Conservation (phyloP, 202 grass and related monocot species). For the Zoysia matrella region DNA sequence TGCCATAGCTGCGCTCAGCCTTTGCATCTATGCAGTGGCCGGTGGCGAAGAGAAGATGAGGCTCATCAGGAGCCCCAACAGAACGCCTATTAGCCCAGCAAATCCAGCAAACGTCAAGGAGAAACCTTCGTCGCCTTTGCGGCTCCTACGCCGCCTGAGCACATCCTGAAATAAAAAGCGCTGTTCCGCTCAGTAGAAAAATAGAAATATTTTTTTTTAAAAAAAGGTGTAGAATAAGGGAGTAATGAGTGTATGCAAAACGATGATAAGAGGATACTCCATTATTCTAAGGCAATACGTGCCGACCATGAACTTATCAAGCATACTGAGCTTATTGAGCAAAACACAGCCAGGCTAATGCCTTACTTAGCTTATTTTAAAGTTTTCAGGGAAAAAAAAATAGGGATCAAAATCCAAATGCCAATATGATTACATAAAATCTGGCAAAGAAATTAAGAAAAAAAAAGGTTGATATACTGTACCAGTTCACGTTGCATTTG, state of each 20-base stretch:
- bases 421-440: slow-evolving; percentile 26
- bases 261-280: too few relatives aligned
- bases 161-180: slow-evolving; percentile 64
- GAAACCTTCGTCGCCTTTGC: slow-evolving; percentile 69
- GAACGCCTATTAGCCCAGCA: slow-evolving; percentile 77
- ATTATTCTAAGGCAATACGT: background rate
- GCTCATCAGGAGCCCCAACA: slow-evolving; percentile 82
- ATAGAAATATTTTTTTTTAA: too few relatives aligned
- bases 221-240: background rate
- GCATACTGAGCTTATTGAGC: background rate
- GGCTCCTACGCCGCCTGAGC: slow-evolving; percentile 78
- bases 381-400: background rate
- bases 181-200: background rate
- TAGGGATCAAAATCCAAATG: background rate
- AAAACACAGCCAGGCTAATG: slow-evolving; percentile 3
- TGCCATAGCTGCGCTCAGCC: background rate
- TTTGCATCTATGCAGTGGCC: slow-evolving; percentile 43
- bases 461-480: background rate
- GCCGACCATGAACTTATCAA: background rate
- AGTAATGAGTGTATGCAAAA: background rate
- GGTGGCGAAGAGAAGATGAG: slow-evolving; percentile 63
- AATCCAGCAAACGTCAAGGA: slow-evolving; percentile 76
- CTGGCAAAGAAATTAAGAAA: background rate
- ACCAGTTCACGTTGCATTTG: slow-evolving; percentile 96
- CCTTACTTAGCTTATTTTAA: background rate